A percentile compares a stretch with the other conserved stretches of the same genome.
Evolutionary conservation across 78 protist species (phyloP).

Genomic region (Dictyostelium citrinum): DNA sequence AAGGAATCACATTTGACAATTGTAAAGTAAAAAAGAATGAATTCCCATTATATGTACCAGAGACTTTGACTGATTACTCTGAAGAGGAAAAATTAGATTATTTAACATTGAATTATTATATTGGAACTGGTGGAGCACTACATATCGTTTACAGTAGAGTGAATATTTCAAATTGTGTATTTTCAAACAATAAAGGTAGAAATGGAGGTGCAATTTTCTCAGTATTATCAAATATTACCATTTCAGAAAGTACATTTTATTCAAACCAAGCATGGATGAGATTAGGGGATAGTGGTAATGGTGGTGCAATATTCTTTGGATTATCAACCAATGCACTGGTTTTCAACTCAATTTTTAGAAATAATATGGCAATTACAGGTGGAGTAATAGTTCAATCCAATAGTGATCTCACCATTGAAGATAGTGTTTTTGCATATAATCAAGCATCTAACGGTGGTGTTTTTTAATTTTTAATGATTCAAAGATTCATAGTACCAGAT

Average conservation of each 20-base stretch:
- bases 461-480: neutral
- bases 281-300: neutral
- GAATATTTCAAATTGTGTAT: neutral
- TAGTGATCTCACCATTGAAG: neutral
- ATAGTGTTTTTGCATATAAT: neutral
- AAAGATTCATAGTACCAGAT: neutral
- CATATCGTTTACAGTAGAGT: neutral
- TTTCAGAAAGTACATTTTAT: neutral
- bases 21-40: neutral
- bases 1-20: neutral
- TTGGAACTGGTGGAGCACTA: neutral
- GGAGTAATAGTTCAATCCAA: neutral
- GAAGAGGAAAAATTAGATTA: neutral
- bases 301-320: neutral
- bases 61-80: neutral
- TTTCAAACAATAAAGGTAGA: neutral
- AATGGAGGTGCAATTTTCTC: conserved; percentile 9
- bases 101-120: neutral
- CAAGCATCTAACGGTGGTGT: conserved; percentile 3
- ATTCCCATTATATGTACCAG: neutral
- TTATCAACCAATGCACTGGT: neutral
- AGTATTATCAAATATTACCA: neutral
- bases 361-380: neutral
- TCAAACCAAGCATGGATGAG: neutral
- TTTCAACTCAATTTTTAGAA: neutral